Conservation (phyloP, 2,329 filamentous ascomycete species). For the Pestalotiopsis sp. region DNA sequence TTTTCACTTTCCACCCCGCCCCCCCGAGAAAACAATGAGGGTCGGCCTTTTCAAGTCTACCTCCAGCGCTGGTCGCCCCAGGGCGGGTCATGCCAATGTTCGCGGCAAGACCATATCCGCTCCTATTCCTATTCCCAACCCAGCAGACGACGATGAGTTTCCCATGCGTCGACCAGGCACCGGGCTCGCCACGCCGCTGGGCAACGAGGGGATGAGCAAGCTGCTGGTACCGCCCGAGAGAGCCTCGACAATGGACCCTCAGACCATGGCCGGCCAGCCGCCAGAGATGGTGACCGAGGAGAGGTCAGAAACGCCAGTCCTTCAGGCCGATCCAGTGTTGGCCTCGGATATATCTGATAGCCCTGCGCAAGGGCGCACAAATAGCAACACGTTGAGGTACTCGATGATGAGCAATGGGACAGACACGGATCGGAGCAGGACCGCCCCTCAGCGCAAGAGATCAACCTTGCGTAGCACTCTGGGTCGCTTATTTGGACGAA, state of each 20-base stretch:
- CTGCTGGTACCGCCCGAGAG: conserved; percentile 22
- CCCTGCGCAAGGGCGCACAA: conserved; percentile 36
- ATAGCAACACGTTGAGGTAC: conserved; percentile 46
- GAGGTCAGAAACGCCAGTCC: conserved; percentile 21
- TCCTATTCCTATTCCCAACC: conserved; percentile 58
- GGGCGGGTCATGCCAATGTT: conserved; percentile 43
- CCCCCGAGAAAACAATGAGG: conserved; percentile 34
- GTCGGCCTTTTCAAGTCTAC: conserved; percentile 48
- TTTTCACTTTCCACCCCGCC: conserved; percentile 14
- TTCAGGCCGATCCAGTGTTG: conserved; percentile 27
- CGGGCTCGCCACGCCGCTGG: conserved; percentile 35
- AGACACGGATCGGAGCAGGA: conserved; percentile 33
- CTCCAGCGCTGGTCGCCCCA: conserved; percentile 42
- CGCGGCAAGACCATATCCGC: conserved; percentile 60
- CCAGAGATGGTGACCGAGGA: conserved; percentile 23
- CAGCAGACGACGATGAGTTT: conserved; percentile 56
- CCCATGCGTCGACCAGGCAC: conserved; percentile 49
- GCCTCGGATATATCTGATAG: conserved; percentile 28
- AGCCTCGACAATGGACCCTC: conserved; percentile 21
- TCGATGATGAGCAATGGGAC: conserved; percentile 50
- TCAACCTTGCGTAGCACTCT: conserved; percentile 59
- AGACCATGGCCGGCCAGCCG: conserved; percentile 17
- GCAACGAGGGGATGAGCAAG: conserved; percentile 29
- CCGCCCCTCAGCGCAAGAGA: conserved; percentile 55
- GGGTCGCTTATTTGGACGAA: conserved; percentile 61